Evolutionary conservation across 176 grass and related monocot species (phyloP), one percentile per base, ranked within the genome.

Genomic region (Cocos nucifera): DNA sequence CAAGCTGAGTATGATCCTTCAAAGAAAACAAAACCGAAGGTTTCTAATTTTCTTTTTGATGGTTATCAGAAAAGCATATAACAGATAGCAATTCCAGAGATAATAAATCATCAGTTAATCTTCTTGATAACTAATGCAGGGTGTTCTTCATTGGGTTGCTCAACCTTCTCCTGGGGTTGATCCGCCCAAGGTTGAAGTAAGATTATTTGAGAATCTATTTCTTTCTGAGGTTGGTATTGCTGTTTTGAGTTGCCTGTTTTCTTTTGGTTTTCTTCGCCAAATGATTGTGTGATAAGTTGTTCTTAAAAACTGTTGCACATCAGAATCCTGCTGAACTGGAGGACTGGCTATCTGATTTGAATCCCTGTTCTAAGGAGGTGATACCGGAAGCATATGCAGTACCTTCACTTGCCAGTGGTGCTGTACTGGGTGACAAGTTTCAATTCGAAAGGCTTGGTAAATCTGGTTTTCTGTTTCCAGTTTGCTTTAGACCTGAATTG

Each of bases 361-460:
- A 92, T 44, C 93, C 84, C 0, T 27, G 78, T 67, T 98, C 93
- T 0, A 98, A 98, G 72, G 87, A 98, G 75, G 76, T 98, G 26
- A 85, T 92, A 19, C 78, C 89, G 49, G 93, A 56, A 4, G 88
- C 84, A 12, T 92, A 85, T 69, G 93, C 84, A 15, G 66, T 85
- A 30, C 79, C 93, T 0, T 83, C 76, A 19, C 76, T 98, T 26
- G 73, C 81, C 0, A 77, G 55, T 1, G 84, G 55, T 1, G 84
- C 87, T 1, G 73, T 88, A 16, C 26, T 76, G 15, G 87, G 84
- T 18, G 84, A 92, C 57, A 88, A 81, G 51, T 98, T 92, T 70
- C 93, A 98, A 69, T 98, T 98, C n/a, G 93, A 98, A 78, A 78
- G 93, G 14, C 81, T 98, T 49, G 93, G 93, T 98, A 86, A 69